These are phyloP conservation scores for Leptodontidium sp. DNA, from an alignment of 2,329 filamentous ascomycete genomes.

Conservation along the genomic window DNA sequence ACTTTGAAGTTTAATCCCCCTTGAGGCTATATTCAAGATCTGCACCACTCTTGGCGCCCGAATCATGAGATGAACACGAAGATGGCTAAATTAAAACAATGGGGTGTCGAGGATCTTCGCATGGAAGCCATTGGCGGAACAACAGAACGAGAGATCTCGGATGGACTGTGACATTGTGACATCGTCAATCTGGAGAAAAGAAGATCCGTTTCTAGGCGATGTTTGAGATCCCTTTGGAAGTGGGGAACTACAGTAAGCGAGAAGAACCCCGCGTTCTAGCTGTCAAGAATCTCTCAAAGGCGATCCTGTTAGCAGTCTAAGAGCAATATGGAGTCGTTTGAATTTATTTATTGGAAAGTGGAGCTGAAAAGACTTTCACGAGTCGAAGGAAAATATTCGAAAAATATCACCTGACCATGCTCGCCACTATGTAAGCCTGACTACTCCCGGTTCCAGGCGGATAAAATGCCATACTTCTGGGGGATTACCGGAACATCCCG, in stretches of 20 bases:
- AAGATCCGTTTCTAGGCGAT: slow-evolving; percentile 14
- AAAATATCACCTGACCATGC: background rate
- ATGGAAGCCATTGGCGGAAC: slow-evolving; percentile 9
- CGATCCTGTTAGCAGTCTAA: too few relatives aligned
- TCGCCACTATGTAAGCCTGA: background rate
- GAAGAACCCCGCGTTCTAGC: too few relatives aligned
- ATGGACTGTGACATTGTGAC: slow-evolving; percentile 9
- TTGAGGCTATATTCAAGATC: slow-evolving; percentile 1
- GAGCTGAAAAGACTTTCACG: background rate
- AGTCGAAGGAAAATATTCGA: background rate
- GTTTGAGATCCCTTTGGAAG: background rate
- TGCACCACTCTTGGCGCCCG: background rate
- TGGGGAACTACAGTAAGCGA: background rate
- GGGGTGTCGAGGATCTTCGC: background rate
- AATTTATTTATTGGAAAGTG: too few relatives aligned
- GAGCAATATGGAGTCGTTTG: too few relatives aligned
- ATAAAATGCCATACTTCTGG: background rate
- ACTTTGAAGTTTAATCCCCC: slow-evolving; percentile 13
- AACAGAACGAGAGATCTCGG: background rate
- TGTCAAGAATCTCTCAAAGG: too few relatives aligned
- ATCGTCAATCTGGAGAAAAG: slow-evolving; percentile 22
- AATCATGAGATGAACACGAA: slow-evolving; percentile 9
- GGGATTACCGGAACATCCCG: background rate
- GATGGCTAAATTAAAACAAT: background rate
- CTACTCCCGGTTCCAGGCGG: background rate